Conservation (phyloP, 345 rosid genomes). For the Citrus glauca region DNA sequence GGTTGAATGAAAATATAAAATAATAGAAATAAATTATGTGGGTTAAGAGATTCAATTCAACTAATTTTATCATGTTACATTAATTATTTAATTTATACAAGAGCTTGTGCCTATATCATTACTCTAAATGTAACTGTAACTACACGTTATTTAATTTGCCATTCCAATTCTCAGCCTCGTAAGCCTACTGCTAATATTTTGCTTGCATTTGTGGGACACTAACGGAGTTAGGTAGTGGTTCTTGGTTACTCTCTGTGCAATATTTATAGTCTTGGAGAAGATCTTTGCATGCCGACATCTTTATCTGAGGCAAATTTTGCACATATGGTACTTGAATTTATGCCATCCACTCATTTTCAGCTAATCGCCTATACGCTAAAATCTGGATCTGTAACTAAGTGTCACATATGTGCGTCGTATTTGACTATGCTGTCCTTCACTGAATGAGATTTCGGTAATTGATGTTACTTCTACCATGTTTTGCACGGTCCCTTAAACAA, state of each 20-base stretch:
- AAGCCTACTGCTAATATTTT: not conserved
- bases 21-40: too few species aligned
- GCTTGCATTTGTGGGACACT: not conserved
- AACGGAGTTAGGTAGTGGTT: not conserved
- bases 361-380: too few species aligned
- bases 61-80: too few species aligned
- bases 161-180: not conserved
- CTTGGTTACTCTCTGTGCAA: not conserved
- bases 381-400: too few species aligned
- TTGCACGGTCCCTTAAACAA: too few species aligned
- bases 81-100: too few species aligned
- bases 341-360: slow-evolving; percentile 11
- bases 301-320: not conserved
- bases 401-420: not conserved
- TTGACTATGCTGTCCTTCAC: not conserved
- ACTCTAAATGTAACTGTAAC: not conserved
- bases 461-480: not conserved
- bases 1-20: too few species aligned
- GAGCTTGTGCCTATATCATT: too few species aligned
- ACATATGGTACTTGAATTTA: not conserved
- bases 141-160: not conserved
- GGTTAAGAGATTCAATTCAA: too few species aligned
- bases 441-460: not conserved
- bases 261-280: not conserved
- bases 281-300: slow-evolving; percentile 7